These are phyloP conservation scores for Auricularia heimuer DNA, from an alignment of 768 basidiomycete species.

Conservation along the genomic window DNA sequence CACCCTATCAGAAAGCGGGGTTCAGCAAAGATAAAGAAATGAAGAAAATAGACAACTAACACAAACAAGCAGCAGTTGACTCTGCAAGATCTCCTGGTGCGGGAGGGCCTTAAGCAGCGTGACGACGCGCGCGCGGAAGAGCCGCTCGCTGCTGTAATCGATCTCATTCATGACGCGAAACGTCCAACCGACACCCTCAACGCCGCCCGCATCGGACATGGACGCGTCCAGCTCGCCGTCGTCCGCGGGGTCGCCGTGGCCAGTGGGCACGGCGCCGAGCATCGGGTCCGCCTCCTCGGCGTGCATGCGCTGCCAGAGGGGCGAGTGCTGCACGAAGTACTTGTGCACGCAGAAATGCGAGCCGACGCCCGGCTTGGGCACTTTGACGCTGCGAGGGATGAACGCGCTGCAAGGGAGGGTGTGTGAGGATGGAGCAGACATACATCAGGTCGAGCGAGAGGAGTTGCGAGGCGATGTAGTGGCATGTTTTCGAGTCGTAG, in stretches of 20 bases:
- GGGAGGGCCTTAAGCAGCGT: conserved; percentile 44
- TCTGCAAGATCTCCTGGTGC: not conserved
- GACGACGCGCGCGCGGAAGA: conserved; percentile 61
- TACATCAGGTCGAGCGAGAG: conserved; percentile 67
- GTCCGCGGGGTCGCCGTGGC: conserved; percentile 18
- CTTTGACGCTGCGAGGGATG: conserved; percentile 49
- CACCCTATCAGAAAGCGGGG: not conserved
- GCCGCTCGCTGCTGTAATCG: conserved; percentile 20
- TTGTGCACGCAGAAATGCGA: conserved; percentile 73
- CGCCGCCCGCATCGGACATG: not conserved
- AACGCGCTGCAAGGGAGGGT: not conserved
- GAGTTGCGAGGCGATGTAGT: conserved; percentile 73
- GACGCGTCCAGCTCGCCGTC: conserved; percentile 28
- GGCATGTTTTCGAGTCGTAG: conserved; percentile 85
- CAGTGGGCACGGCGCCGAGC: conserved; percentile 19
- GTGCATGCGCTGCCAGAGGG: conserved; percentile 67
- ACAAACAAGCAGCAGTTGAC: not conserved
- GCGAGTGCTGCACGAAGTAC: conserved; percentile 69
- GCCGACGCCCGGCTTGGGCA: conserved; percentile 66
- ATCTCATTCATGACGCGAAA: conserved; percentile 11
- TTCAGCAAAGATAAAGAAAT: not conserved
- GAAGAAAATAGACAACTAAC: not conserved
- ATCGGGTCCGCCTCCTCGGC: conserved; percentile 45
- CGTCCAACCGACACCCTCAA: conserved; percentile 16
- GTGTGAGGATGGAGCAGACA: too few relatives aligned